A percentile compares a stretch with the other conserved stretches of the same genome.
Evolutionary conservation across 495 filamentous ascomycete genomes (phyloP).

Genomic region (Hyaloscypha finlandica): DNA sequence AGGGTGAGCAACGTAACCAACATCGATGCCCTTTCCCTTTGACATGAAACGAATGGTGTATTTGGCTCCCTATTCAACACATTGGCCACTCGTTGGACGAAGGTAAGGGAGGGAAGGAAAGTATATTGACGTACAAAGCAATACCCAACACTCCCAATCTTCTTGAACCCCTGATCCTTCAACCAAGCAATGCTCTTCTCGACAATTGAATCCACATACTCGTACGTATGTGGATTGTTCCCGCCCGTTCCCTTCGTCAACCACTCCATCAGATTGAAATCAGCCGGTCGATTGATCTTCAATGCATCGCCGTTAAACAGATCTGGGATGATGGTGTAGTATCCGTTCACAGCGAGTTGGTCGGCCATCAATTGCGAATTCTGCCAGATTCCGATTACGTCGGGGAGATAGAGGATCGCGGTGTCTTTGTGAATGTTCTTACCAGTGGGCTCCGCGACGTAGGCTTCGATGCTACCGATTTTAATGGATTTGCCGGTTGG

Average conservation of each 20-base stretch:
- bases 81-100: not conserved
- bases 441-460: conserved; percentile 49
- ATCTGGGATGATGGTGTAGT: conserved; percentile 75
- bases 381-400: conserved; percentile 71
- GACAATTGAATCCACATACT: conserved; percentile 57
- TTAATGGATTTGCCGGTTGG: conserved; percentile 45
- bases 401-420: conserved; percentile 60
- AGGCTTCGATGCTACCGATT: conserved; percentile 48
- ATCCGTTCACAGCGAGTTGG: conserved; percentile 80
- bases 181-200: conserved; percentile 47
- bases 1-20: conserved; percentile 77
- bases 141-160: conserved; percentile 73
- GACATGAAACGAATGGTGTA: conserved; percentile 31
- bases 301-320: conserved; percentile 74
- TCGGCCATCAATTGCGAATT: conserved; percentile 83
- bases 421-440: conserved; percentile 47
- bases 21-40: conserved; percentile 46
- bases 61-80: conserved; percentile 51
- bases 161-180: conserved; percentile 57
- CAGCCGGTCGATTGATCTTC: conserved; percentile 53
- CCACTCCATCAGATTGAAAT: conserved; percentile 66
- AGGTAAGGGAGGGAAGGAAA: not conserved
- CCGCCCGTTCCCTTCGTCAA: conserved; percentile 48
- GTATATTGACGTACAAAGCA: conserved; percentile 54
- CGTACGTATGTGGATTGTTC: conserved; percentile 58